Base-by-base conservation (phyloP, 768 basidiomycete species). In the Boletus sensibilis region DNA sequence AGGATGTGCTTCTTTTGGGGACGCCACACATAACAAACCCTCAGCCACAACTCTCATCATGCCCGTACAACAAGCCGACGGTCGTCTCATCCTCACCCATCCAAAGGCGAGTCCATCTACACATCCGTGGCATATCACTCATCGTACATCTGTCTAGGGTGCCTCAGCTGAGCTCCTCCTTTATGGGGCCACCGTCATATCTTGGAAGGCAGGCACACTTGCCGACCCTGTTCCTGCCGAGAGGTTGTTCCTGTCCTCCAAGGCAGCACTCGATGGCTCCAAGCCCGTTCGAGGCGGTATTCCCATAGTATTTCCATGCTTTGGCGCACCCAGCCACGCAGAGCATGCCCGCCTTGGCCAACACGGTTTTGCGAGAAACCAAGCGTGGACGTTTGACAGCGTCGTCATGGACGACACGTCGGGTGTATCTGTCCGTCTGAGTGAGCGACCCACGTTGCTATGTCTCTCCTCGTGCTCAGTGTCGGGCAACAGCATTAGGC, bases 301-400 rank as follows among this genome's bases (percentile, higher is more conserved):
- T 44, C 82, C 74, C 39, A 70, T 86, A 37, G 86, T 92, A 41
- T 97, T 94, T 71, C 87, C 89, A 41, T 92, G 90, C 75, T 98
- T 98, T 66, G 95, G 96, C 4, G 78, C 90, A 0, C 92, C 96
- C 2, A 80, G 79, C 18, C 88, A 86, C 70, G 81, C 79, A 27
- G 90, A 86, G 47, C 91, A 94, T 70, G 62, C 70, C 21, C 82
- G 81, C 44, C 77, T 99, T 6, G 53, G 77, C 6, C 94, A 97
- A 71, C 97, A 98, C 70, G 97, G 97, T 0, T 98, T 96, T 68
- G 96, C 92, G 6, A 78, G 97, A 40, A 92, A 78, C 59, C 79
- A 83, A 37, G 68, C 65, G 31, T 98, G 97, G 97, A 73, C 74
- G 14, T 86, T 86, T 67, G 82, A 84, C 57, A 71, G 76, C 42